phyloP scores from a whole-genome alignment of 129 eudicot species.

The Gnaphalium uliginosum region DNA sequence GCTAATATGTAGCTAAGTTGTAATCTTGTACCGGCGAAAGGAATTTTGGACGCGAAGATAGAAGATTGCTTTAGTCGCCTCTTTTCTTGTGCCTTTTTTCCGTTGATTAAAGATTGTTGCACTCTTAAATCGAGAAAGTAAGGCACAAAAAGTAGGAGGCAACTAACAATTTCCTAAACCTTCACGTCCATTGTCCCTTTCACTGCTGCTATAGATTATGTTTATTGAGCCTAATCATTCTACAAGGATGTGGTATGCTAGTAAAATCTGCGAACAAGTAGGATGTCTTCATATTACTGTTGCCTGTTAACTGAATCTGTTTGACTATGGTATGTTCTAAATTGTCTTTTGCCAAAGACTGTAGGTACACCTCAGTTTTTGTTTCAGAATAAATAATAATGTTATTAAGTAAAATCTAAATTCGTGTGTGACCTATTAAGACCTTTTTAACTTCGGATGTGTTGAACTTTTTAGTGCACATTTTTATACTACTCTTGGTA shows the following conservation, averaged over 20 bases:
- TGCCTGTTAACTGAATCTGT: neutral
- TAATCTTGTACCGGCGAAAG: slow-evolving; percentile 36
- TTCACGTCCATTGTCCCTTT: slow-evolving; percentile 48
- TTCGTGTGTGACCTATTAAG: neutral
- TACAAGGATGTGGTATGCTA: neutral
- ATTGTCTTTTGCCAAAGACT: neutral
- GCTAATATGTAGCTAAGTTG: neutral
- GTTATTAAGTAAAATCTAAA: neutral
- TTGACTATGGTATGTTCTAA: neutral
- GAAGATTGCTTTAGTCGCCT: slow-evolving; percentile 1
- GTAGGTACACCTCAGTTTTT: neutral
- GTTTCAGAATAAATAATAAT: neutral
- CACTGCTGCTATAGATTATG: slow-evolving; percentile 22
- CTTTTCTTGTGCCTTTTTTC: slow-evolving; percentile 6
- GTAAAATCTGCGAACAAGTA: neutral
- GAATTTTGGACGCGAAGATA: slow-evolving; percentile 35
- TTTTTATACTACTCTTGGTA: no score
- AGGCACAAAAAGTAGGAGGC: neutral
- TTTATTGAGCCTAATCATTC: slow-evolving; percentile 8
- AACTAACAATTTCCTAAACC: neutral
- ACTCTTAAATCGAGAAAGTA: neutral
- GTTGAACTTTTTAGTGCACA: no score
- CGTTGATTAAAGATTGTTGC: neutral
- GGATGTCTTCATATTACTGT: neutral
- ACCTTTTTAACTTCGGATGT: neutral